phyloP scores from a whole-genome alignment of 163 green algal genomes.

The Scenedesmus sp. region DNA sequence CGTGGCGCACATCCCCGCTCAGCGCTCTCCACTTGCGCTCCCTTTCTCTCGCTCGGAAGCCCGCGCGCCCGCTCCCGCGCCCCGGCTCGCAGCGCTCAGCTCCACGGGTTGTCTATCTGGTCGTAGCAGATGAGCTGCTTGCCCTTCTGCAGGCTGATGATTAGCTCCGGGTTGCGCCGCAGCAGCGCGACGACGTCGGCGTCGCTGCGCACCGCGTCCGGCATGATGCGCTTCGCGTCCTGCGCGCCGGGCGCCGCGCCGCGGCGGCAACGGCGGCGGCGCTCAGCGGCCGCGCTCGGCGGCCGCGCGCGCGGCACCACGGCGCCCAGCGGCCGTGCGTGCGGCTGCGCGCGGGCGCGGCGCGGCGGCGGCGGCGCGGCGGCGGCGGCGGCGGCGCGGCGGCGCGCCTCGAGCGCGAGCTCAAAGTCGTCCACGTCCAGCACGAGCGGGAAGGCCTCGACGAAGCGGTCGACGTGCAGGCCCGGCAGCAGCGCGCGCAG shows the following conservation, averaged over 20 bases:
- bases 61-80: no score
- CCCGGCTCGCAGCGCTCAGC: no score
- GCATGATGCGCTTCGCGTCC: constrained; percentile 44
- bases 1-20: no score
- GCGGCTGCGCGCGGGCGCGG: no score
- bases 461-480: constrained; percentile 60
- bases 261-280: no score
- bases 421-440: constrained; percentile 64
- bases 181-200: constrained; percentile 37
- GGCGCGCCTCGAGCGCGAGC: constrained; percentile 46
- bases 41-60: no score
- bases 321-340: background rate
- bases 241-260: background rate
- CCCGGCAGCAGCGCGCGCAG: constrained; percentile 57
- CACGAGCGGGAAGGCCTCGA: constrained; percentile 57
- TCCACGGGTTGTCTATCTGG: constrained; percentile 44
- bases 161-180: constrained; percentile 39
- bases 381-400: no score
- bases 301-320: background rate
- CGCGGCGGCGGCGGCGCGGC: background rate
- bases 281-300: no score
- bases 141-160: constrained; percentile 43
- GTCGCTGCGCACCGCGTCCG: no score
- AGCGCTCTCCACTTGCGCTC: no score
- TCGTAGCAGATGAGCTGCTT: constrained; percentile 47